phyloP scores from a whole-genome alignment of 352 stramenopile genomes.

The Globisporangium nagaii region DNA sequence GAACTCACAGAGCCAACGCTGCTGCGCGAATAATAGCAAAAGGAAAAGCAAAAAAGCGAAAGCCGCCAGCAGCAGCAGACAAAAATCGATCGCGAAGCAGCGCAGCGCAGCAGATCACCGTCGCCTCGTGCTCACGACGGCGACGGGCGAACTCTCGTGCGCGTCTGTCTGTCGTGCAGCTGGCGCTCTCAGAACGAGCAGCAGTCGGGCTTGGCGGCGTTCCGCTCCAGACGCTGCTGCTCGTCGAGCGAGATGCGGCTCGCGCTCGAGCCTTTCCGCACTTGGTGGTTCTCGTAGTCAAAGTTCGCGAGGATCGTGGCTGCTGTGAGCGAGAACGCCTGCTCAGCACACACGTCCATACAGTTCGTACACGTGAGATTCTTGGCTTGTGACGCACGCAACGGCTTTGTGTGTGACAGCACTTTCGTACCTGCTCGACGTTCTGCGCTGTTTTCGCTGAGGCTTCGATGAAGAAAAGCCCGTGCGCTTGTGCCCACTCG shows the following conservation, averaged over 20 bases:
- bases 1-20: too few species aligned
- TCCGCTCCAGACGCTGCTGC: constrained; percentile 10
- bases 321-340: constrained; percentile 69
- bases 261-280: constrained; percentile 31
- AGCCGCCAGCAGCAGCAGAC: too few species aligned
- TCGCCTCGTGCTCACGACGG: too few species aligned
- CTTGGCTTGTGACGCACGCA: neutral
- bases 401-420: neutral
- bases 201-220: constrained; percentile 26
- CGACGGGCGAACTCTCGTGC: too few species aligned
- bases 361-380: neutral
- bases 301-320: constrained; percentile 74
- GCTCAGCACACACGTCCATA: neutral
- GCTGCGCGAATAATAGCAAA: too few species aligned
- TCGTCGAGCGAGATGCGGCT: constrained; percentile 40
- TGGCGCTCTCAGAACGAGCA: constrained; percentile 24
- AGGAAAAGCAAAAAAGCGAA: too few species aligned
- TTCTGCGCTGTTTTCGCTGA: constrained; percentile 79
- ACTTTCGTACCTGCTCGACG: constrained; percentile 55
- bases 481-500: constrained; percentile 49
- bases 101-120: too few species aligned
- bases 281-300: constrained; percentile 57
- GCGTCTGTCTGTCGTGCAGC: too few species aligned
- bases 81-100: too few species aligned
- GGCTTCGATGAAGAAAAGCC: constrained; percentile 81